These are phyloP conservation scores for Chalciporus sp. DNA, from an alignment of 1,284 basidiomycete genomes.

Conservation along the genomic window DNA sequence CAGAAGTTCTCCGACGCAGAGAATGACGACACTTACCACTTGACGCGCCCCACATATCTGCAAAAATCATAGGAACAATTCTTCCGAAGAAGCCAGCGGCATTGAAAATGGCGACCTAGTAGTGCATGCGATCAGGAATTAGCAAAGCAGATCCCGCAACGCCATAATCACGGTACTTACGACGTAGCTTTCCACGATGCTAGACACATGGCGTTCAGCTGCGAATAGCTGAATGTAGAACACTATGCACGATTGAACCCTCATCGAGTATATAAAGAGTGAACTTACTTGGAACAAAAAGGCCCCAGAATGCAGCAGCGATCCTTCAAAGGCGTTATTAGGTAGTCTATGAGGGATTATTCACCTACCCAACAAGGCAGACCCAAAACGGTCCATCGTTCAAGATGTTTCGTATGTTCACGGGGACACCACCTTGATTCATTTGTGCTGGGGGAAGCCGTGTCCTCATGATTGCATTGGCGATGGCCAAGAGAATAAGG, in stretches of 20 bases:
- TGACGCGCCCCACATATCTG: background rate
- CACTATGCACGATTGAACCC: background rate
- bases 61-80: background rate
- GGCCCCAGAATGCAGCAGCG: background rate
- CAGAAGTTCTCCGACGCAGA: no score
- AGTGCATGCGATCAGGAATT: background rate
- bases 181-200: slow-evolving; percentile 3
- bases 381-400: slow-evolving; percentile 21
- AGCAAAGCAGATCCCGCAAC: background rate
- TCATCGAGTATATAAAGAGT: background rate
- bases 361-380: slow-evolving; percentile 10
- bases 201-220: slow-evolving; percentile 1
- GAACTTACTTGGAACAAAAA: slow-evolving; percentile 4
- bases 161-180: background rate
- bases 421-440: background rate
- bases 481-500: slow-evolving; percentile 19
- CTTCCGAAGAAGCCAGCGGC: slow-evolving; percentile 3
- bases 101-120: slow-evolving; percentile 10
- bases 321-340: background rate
- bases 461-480: slow-evolving; percentile 29
- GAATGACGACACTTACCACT: background rate
- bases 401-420: slow-evolving; percentile 13
- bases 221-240: slow-evolving; percentile 11
- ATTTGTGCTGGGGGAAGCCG: slow-evolving; percentile 16
- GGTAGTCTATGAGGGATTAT: background rate